Percentiles rank a stretch among this genome's conserved stretches.
phyloP scores from a whole-genome alignment of 805 yeast species.

The Danielia reshetovae region DNA sequence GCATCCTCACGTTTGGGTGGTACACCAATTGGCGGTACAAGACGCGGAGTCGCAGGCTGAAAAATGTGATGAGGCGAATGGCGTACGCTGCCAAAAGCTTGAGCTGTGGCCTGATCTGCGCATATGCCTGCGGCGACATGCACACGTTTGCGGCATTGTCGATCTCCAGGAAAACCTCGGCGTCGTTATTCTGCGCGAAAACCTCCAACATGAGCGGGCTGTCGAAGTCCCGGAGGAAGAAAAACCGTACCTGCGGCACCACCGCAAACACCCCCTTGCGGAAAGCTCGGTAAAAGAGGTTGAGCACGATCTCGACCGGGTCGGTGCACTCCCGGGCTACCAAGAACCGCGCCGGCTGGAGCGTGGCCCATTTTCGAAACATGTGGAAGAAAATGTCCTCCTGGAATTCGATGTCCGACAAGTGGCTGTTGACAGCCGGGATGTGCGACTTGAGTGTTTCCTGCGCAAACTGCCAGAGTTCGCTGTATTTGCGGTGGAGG shows the following conservation, averaged over 20 bases:
- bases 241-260: conserved; percentile 38
- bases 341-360: conserved; percentile 29
- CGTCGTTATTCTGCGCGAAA: conserved; percentile 20
- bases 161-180: conserved; percentile 21
- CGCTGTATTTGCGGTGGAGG: conserved; percentile 19
- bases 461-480: conserved; percentile 21
- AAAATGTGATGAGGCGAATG: conserved; percentile 27
- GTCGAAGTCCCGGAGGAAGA: conserved; percentile 38
- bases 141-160: conserved; percentile 13
- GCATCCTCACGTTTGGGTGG: conserved; percentile 16
- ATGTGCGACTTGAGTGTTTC: conserved; percentile 24
- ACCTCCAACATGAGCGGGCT: conserved; percentile 39
- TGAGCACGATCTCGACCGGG: conserved; percentile 31
- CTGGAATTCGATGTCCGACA: conserved; percentile 26
- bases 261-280: conserved; percentile 32
- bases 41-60: conserved; percentile 24
- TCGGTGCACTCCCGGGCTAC: conserved; percentile 20
- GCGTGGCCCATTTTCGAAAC: conserved; percentile 33
- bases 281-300: conserved; percentile 29
- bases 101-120: conserved; percentile 12
- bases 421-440: conserved; percentile 22
- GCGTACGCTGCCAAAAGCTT: conserved; percentile 25
- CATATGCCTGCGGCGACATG: conserved; percentile 14
- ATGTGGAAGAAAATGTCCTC: conserved; percentile 31
- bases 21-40: conserved; percentile 29